Percentiles rank a stretch among this genome's conserved stretches.
phyloP scores from a whole-genome alignment of 2,329 filamentous ascomycete genomes.

The Hypoxylon sp. region DNA sequence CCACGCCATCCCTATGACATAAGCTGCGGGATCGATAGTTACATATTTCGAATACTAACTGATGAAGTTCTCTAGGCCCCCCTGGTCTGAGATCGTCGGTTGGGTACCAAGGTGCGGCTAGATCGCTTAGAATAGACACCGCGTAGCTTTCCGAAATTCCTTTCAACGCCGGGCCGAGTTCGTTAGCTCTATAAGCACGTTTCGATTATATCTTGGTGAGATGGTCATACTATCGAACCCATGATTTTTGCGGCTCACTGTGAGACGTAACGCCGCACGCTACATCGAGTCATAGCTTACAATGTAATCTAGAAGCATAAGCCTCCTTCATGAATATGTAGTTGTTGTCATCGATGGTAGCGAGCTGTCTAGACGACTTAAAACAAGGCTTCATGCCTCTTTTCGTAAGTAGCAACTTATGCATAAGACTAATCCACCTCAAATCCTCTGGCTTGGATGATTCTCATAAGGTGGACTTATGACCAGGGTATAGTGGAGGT shows the following conservation, averaged over 20 bases:
- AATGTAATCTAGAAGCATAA: not conserved
- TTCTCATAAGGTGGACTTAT: not conserved
- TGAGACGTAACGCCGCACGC: not conserved
- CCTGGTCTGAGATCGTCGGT: not conserved
- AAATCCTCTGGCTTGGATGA: not conserved
- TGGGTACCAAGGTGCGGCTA: not conserved
- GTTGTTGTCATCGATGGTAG: too few relatives aligned
- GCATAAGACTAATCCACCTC: not conserved
- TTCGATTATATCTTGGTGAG: not conserved
- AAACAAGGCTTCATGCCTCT: too few relatives aligned
- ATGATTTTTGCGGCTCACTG: constrained; percentile 10
- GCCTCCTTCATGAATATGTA: not conserved
- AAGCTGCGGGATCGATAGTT: not conserved
- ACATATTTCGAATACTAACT: not conserved
- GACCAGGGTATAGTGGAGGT: too few relatives aligned
- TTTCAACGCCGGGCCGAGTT: constrained; percentile 4
- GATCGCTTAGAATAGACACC: not conserved
- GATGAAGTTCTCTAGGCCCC: not conserved
- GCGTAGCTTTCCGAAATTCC: not conserved
- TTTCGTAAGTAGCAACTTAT: not conserved
- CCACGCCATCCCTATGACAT: not conserved
- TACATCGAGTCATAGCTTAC: constrained; percentile 6
- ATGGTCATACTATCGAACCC: not conserved
- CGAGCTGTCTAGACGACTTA: too few relatives aligned
- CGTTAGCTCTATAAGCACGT: not conserved